Conservation (phyloP, 257 asterid genomes). For the Nicotiana tabacum region DNA sequence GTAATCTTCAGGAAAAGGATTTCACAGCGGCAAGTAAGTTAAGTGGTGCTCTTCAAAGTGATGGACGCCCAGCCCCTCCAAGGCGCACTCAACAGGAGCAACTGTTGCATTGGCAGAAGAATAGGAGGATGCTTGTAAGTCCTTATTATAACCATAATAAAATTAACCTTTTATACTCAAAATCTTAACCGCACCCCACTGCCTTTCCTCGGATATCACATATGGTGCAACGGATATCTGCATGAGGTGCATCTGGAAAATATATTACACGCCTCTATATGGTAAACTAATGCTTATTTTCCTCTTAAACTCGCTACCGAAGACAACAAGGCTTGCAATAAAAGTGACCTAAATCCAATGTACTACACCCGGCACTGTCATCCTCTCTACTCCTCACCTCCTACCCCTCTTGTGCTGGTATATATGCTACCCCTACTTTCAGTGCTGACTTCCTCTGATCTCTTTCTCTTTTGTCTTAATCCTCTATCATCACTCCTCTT, state of each 20-base stretch:
- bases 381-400: neutral
- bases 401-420: too few relatives aligned
- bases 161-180: neutral
- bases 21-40: constrained; percentile 60
- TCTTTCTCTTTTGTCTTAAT: neutral
- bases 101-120: constrained; percentile 88
- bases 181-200: neutral
- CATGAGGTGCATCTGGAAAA: neutral
- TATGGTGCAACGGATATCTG: neutral
- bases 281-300: neutral
- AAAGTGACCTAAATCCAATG: neutral
- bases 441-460: too few relatives aligned
- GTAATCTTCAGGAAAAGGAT: constrained; percentile 88
- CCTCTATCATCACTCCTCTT: neutral
- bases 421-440: too few relatives aligned
- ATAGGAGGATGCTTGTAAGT: constrained; percentile 94
- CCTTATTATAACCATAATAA: neutral
- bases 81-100: constrained; percentile 97
- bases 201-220: neutral
- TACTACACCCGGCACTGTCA: neutral
- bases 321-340: neutral
- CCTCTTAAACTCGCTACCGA: neutral
- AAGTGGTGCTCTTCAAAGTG: constrained; percentile 84
- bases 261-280: neutral
- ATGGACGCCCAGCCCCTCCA: constrained; percentile 85